Evolutionary conservation across 2,329 filamentous ascomycete genomes (phyloP), one percentile per base, ranked within the genome.

Genomic region (Aspergillus terreus): DNA sequence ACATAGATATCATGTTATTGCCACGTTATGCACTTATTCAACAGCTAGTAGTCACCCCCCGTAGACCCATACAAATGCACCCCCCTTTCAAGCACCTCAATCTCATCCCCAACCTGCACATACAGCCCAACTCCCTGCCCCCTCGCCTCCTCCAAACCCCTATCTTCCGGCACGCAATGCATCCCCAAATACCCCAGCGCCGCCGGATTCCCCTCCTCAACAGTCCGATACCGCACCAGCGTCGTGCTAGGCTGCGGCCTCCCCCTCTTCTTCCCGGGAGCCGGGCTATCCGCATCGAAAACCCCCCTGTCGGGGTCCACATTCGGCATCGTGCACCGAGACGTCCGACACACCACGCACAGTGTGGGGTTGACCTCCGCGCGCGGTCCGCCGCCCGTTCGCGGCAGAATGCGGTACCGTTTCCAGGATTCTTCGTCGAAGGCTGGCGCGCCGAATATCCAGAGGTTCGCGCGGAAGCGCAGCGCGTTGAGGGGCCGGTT

Each of bases 401-500:
- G 54, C 2, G 58, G 54, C 3, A 51, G 30, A 12, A 62, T 59
- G 11, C 53, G 50, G 41, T 50, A 60, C 10, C 59, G 54, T 25
- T 59, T 62, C 59, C 59, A 62, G 1, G 23, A 48, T n/a, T 62
- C 59, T 44, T 62, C 59, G n/a, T 53, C 54, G 41, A 53, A 62
- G 14, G 59, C 59, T 1, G 54, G 53, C 0, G 51, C 32, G 2
- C 57, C 55, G 9, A 51, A 49, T 14, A 58, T 45, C 51, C 57
- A 62, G 9, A 62, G 50, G 48, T 62, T 62, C 35, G 59, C 59
- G 2, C 59, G 59, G 32, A 62, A 62, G 5, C 59, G 59, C 12
- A 60, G 50, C 9, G 58, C 58, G 33, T 58, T 53, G 27, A 62
- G 45, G 2, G 59, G 59, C 35, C 56, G 58, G 19, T 60, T 62